Conservation (phyloP, 1,284 basidiomycete genomes). For the Cryptococcus maquisensis region DNA sequence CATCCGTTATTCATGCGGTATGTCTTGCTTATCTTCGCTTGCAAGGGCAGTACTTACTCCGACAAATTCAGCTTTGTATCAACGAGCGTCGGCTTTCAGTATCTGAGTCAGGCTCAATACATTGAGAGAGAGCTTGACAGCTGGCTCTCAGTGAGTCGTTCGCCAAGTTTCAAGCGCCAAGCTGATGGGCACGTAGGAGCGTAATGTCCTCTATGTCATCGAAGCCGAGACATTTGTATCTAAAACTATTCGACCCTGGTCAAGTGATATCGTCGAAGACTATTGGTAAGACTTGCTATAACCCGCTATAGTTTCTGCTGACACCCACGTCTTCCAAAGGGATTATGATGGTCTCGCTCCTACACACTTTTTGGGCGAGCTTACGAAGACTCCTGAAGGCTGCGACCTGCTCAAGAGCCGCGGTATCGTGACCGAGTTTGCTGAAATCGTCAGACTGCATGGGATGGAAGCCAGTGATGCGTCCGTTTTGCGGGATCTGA, state of each 20-base stretch:
- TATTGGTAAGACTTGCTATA: constrained; percentile 27
- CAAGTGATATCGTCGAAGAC: constrained; percentile 37
- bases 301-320: background rate
- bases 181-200: constrained; percentile 26
- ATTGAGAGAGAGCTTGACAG: constrained; percentile 91
- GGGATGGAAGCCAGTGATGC: constrained; percentile 76
- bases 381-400: constrained; percentile 91
- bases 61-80: constrained; percentile 74
- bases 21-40: constrained; percentile 28
- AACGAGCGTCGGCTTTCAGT: constrained; percentile 85
- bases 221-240: constrained; percentile 48
- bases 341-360: constrained; percentile 83
- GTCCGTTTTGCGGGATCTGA: constrained; percentile 79
- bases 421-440: constrained; percentile 87
- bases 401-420: constrained; percentile 84
- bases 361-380: constrained; percentile 94
- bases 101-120: constrained; percentile 84
- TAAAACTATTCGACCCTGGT: constrained; percentile 41
- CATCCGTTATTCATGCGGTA: constrained; percentile 82
- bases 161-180: background rate
- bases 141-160: constrained; percentile 76
- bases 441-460: constrained; percentile 82
- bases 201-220: constrained; percentile 47
- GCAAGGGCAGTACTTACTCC: background rate
- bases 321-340: constrained; percentile 10